Evolutionary conservation across 805 yeast species (phyloP).

Genomic region (Ogataea paradorogensis): DNA sequence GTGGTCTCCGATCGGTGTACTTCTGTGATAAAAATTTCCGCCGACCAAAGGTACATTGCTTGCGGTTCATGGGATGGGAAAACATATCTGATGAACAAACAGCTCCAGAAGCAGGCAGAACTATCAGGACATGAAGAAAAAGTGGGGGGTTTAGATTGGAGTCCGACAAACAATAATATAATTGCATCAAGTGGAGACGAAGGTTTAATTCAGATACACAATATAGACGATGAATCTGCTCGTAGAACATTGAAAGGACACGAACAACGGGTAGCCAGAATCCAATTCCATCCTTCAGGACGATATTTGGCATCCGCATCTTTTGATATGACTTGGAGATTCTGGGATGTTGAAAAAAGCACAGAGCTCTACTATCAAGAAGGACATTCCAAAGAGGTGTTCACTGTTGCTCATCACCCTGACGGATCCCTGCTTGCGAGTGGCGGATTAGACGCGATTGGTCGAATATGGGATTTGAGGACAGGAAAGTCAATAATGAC

Average conservation of each 20-base stretch:
- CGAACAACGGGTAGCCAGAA: constrained; percentile 53
- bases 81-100: constrained; percentile 46
- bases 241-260: constrained; percentile 38
- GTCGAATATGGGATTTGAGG: constrained; percentile 82
- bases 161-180: constrained; percentile 16
- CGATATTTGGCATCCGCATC: constrained; percentile 65
- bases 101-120: constrained; percentile 32
- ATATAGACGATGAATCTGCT: constrained; percentile 6
- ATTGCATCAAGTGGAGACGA: constrained; percentile 47
- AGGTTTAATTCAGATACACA: constrained; percentile 31
- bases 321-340: constrained; percentile 80
- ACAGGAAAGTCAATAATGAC: constrained; percentile 62
- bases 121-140: constrained; percentile 60
- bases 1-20: constrained; percentile 67
- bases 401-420: constrained; percentile 57
- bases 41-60: constrained; percentile 42
- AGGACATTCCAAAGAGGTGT: constrained; percentile 79
- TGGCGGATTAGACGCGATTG: constrained; percentile 75
- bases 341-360: constrained; percentile 67
- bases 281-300: constrained; percentile 65
- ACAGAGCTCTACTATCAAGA: constrained; percentile 66
- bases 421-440: constrained; percentile 78
- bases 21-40: constrained; percentile 51
- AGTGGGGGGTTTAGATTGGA: constrained; percentile 70
- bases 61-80: constrained; percentile 86